phyloP scores from a whole-genome alignment of 225 moss, liverwort and hornwort genomes.

The Polytrichum commune region DNA sequence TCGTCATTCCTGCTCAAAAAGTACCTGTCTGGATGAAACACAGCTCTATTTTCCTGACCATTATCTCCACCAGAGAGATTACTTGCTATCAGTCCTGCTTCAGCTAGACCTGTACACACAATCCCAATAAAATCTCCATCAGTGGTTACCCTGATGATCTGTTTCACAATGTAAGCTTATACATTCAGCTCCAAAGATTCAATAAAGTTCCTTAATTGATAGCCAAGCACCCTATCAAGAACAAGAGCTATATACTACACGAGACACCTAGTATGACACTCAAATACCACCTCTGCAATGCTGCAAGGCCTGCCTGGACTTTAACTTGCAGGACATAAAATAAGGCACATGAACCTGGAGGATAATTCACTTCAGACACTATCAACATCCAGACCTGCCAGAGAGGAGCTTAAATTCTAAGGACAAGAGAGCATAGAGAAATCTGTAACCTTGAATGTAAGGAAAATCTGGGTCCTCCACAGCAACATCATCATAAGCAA shows the following conservation, averaged over 20 bases:
- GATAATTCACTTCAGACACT: not conserved
- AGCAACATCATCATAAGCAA: conserved; percentile 75
- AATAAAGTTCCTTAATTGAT: too few relatives aligned
- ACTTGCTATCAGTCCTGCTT: conserved; percentile 81
- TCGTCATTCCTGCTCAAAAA: not conserved
- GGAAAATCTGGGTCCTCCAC: conserved; percentile 75
- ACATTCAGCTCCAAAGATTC: too few relatives aligned
- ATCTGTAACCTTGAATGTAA: conserved; percentile 61
- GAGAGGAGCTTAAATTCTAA: not conserved
- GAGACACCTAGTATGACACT: not conserved
- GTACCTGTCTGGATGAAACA: conserved; percentile 68
- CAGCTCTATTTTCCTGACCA: conserved; percentile 26
- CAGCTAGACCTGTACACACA: conserved; percentile 65
- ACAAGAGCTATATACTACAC: too few relatives aligned
- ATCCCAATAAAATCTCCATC: not conserved
- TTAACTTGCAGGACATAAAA: not conserved
- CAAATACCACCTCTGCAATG: not conserved
- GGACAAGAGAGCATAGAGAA: not conserved
- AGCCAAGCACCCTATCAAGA: too few relatives aligned
- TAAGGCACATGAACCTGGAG: not conserved
- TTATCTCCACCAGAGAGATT: conserved; percentile 49
- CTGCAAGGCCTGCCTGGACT: not conserved
- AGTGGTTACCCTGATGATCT: too few relatives aligned
- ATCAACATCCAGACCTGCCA: not conserved
- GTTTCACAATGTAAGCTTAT: too few relatives aligned